Conservation (phyloP, 2,329 filamentous ascomycete genomes). For the Pseudopyrenochaeta lycopersici region DNA sequence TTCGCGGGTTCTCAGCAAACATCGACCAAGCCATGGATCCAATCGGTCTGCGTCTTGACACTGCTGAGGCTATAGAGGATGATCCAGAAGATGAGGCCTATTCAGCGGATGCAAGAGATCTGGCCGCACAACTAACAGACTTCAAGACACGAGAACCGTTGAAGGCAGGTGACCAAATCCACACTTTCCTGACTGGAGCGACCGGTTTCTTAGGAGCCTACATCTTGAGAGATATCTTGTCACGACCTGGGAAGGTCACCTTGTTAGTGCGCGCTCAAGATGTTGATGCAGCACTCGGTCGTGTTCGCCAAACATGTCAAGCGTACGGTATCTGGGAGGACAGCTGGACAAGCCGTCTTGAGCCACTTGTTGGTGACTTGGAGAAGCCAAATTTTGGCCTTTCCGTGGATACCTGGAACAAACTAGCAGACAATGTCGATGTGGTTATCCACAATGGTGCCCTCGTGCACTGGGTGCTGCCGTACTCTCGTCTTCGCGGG, state of each 20-base stretch:
- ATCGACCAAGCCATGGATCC: constrained; percentile 61
- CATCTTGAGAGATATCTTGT: constrained; percentile 77
- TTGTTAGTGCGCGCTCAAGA: constrained; percentile 78
- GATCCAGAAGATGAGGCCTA: constrained; percentile 63
- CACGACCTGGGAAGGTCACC: constrained; percentile 71
- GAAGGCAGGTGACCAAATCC: constrained; percentile 55
- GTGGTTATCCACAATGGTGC: constrained; percentile 77
- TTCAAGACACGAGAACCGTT: constrained; percentile 53
- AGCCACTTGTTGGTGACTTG: constrained; percentile 77
- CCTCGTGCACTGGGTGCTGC: constrained; percentile 79
- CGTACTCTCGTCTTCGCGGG: constrained; percentile 74
- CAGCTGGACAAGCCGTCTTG: constrained; percentile 71
- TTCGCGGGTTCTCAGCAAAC: constrained; percentile 64
- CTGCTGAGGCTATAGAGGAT: constrained; percentile 50
- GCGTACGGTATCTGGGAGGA: constrained; percentile 84
- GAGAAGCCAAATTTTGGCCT: constrained; percentile 77
- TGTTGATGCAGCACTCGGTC: constrained; percentile 66
- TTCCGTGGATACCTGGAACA: constrained; percentile 70
- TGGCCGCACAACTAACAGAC: constrained; percentile 57
- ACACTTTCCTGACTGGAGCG: constrained; percentile 84
- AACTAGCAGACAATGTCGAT: constrained; percentile 72
- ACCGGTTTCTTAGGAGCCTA: constrained; percentile 91
- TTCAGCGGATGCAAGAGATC: constrained; percentile 61
- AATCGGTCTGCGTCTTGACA: constrained; percentile 56
- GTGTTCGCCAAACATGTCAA: constrained; percentile 72